Base-by-base conservation (phyloP, 2,329 filamentous ascomycete genomes). In the Penicillium nordicum region DNA sequence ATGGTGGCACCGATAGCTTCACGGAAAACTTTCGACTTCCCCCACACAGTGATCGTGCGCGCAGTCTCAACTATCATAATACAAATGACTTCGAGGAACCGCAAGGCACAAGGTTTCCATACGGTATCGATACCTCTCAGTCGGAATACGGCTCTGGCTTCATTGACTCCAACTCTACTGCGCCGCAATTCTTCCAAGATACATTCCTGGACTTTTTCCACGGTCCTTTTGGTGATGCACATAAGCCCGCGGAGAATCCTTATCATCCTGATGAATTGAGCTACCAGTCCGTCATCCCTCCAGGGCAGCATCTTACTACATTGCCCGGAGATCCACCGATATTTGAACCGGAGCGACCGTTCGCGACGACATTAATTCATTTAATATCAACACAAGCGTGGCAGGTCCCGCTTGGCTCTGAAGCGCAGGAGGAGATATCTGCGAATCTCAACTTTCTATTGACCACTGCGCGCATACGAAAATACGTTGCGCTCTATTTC, bases 1-100 rank as follows among this genome's bases (percentile, higher is more conserved):
- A 79, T 61, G 72, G 70, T 21, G 77, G 77, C 36, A 75, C 73
- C 6, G 76, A 78, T 47, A 77, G 74, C 54, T 79, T 79, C 55
- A 78, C 76, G 1, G 74, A 78, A 56, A 69, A 70, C 16, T 79
- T 78, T 50, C 73, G 70, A 21, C 73, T 79, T 8, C 77, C 77
- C 12, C 72, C 76, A 4, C 67, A 69, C 6, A 69, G 69, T 43
- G 75, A 78, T 54, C 69, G 72, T 12, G 58, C 69, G 27, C 69
- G 71, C 45, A 66, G 71, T 14, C 65, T 76, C 14, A 69, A 72
- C 46, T 75, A 71, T 47, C 69, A 76, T 27, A 74, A 69, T 38
- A 66, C 67, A 25, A 67, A 61, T 47, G 67, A 57, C 11, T 29
- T 68, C 11, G 63, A 69, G 38, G 64, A 69, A 57, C 58, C 51